Evolutionary conservation across 208 protist genomes (phyloP).

Genomic region (Trypanosomatidae sp.): DNA sequence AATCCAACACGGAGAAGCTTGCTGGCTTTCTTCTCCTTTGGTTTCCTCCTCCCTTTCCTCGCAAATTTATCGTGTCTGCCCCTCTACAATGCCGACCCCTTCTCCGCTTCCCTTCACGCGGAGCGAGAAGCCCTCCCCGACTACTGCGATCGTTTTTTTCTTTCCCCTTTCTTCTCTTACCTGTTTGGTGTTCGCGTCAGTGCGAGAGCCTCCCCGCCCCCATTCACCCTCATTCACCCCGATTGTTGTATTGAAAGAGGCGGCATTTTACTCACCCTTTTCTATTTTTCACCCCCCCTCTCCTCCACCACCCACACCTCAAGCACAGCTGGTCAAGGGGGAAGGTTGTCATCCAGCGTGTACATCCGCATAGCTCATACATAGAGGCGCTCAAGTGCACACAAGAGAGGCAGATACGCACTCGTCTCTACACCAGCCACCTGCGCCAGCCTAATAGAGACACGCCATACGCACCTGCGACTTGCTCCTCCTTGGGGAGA

Average conservation of each 20-base stretch:
- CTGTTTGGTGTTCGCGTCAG: background rate
- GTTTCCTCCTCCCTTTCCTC: background rate
- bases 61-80: background rate
- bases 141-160: background rate
- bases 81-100: background rate
- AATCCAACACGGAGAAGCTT: background rate
- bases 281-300: background rate
- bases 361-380: background rate
- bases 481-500: background rate
- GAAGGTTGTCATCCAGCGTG: background rate
- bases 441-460: background rate
- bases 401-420: background rate
- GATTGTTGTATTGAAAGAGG: background rate
- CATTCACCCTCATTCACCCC: background rate
- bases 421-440: background rate
- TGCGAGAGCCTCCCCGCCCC: background rate
- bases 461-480: background rate
- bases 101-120: background rate
- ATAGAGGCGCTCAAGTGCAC: background rate
- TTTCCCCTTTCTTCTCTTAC: background rate
- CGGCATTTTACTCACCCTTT: conserved; percentile 3
- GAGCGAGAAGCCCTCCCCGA: background rate
- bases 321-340: background rate
- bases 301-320: background rate
- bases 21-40: background rate